phyloP scores from a whole-genome alignment of 208 protist species.

The Trypanosoma lewisi region DNA sequence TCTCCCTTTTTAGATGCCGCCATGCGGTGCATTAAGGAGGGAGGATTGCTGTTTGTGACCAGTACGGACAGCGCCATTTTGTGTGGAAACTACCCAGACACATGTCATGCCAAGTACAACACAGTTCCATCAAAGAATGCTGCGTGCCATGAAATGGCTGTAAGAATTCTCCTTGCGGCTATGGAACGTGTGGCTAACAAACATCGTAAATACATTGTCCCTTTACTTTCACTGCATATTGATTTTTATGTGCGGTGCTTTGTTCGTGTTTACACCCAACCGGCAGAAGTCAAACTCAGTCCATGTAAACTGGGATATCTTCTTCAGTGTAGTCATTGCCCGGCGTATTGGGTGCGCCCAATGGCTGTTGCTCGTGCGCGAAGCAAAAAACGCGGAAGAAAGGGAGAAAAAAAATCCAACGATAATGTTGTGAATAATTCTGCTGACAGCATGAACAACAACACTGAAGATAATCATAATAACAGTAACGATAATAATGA shows the following conservation, averaged over 20 bases:
- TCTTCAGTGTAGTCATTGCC: conserved; percentile 95
- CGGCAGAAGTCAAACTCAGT: conserved; percentile 87
- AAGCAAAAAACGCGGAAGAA: conserved; percentile 19
- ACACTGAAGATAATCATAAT: conserved; percentile 10
- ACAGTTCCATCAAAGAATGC: conserved; percentile 84
- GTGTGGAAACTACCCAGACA: conserved; percentile 96
- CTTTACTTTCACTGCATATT: conserved; percentile 95
- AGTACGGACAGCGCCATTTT: conserved; percentile 98
- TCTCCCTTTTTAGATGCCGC: conserved; percentile 97
- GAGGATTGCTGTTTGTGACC: conserved; percentile 97
- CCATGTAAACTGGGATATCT: conserved; percentile 89
- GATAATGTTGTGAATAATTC: background rate
- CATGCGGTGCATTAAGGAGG: conserved; percentile 95
- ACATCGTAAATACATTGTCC: conserved; percentile 96
- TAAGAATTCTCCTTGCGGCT: conserved; percentile 95
- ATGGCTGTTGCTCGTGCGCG: conserved; percentile 55
- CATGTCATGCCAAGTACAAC: conserved; percentile 98
- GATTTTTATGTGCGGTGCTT: conserved; percentile 99
- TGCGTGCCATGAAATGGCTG: conserved; percentile 95
- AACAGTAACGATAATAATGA: background rate
- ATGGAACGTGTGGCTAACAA: conserved; percentile 92
- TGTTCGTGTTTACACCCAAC: conserved; percentile 94
- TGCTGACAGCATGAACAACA: conserved; percentile 3
- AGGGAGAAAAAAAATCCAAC: background rate
- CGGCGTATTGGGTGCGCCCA: conserved; percentile 90